Conservation (phyloP, 176 grass and related monocot genomes). For the Aegilops longissima region DNA sequence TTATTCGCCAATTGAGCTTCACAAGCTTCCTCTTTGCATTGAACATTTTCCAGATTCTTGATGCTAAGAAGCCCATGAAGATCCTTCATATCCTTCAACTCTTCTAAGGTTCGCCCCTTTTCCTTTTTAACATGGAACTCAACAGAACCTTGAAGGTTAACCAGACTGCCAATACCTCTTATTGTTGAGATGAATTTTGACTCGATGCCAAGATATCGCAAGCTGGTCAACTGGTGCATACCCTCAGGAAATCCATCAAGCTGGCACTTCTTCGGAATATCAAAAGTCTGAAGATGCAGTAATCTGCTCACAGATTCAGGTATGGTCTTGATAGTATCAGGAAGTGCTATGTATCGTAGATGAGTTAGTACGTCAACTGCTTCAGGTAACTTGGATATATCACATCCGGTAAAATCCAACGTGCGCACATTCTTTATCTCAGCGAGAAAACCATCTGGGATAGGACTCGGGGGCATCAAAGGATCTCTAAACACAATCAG, state of each 20-base stretch:
- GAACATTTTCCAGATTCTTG: conserved; percentile 43
- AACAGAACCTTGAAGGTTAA: conserved; percentile 39
- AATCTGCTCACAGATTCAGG: conserved; percentile 39
- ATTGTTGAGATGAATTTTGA: conserved; percentile 33
- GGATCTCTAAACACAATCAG: conserved; percentile 39
- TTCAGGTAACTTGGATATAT: conserved; percentile 41
- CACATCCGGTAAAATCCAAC: conserved; percentile 45
- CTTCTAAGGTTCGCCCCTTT: conserved; percentile 30
- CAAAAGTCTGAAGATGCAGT: conserved; percentile 58
- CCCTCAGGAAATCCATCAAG: conserved; percentile 27
- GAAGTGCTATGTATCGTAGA: conserved; percentile 56
- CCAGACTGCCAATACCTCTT: conserved; percentile 40
- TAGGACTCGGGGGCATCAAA: conserved; percentile 1
- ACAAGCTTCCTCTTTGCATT: conserved; percentile 30
- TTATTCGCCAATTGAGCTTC: conserved; percentile 37
- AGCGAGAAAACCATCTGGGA: conserved; percentile 28
- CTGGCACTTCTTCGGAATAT: conserved; percentile 38
- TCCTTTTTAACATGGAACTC: conserved; percentile 39
- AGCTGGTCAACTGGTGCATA: conserved; percentile 31
- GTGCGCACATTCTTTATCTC: conserved; percentile 39
- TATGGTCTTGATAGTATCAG: conserved; percentile 39
- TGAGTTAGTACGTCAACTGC: conserved; percentile 39
- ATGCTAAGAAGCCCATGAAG: conserved; percentile 45
- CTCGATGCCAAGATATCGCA: conserved; percentile 43
- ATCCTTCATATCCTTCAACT: conserved; percentile 45